Conservation (phyloP, 352 stramenopile species). For the Pythium vanterpoolii region DNA sequence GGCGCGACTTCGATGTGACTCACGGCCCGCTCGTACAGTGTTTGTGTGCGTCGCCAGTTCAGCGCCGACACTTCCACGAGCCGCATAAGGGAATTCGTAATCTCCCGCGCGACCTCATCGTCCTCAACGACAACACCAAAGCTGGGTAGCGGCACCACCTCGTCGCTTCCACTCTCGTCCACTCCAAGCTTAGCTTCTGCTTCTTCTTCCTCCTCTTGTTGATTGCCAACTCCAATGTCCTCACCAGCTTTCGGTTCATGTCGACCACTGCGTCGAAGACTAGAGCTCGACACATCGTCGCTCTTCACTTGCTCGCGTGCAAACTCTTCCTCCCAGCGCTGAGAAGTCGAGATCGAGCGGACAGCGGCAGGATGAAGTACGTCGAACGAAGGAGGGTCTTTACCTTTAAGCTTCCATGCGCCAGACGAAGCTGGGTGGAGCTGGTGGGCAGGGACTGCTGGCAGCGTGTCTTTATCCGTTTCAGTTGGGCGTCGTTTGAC, state of each 20-base stretch:
- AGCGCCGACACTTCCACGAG: conserved; percentile 58
- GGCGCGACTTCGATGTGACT: conserved; percentile 50
- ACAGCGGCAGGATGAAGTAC: conserved; percentile 14
- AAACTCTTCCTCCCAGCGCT: conserved; percentile 20
- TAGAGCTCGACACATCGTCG: background rate
- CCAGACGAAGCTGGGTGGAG: conserved; percentile 63
- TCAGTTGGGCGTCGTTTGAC: conserved; percentile 28
- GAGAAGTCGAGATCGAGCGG: background rate
- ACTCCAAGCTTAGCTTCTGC: background rate
- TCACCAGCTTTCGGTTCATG: conserved; percentile 6
- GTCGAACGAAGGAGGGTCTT: conserved; percentile 24
- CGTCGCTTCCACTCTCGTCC: conserved; percentile 2
- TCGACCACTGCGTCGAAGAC: conserved; percentile 10
- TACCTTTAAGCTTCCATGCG: conserved; percentile 59
- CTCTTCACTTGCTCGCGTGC: background rate
- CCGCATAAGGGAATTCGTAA: conserved; percentile 48
- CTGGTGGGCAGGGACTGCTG: conserved; percentile 30
- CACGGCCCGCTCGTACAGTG: conserved; percentile 50
- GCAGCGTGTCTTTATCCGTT: conserved; percentile 29
- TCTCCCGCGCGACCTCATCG: conserved; percentile 64
- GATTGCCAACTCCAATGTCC: background rate
- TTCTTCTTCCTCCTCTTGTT: conserved; percentile 4
- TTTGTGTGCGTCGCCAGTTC: conserved; percentile 70
- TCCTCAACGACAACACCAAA: conserved; percentile 63
- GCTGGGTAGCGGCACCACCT: conserved; percentile 12